These are phyloP conservation scores for Eucalyptus marginata DNA, from an alignment of 345 rosid genomes.

Conservation along the genomic window DNA sequence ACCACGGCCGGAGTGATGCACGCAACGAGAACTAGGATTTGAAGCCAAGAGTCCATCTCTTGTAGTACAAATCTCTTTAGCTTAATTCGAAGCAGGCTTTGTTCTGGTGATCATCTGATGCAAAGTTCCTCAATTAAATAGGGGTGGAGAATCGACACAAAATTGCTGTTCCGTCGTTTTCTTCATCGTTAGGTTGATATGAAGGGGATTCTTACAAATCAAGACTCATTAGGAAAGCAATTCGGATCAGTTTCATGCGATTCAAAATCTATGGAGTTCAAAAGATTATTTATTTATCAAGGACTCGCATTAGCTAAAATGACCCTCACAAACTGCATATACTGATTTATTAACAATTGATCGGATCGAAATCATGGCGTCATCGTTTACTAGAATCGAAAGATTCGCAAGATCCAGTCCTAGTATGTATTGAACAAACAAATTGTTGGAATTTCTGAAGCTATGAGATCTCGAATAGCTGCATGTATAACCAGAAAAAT, in stretches of 20 bases:
- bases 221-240: slow-evolving; percentile 12
- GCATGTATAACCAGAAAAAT: neutral
- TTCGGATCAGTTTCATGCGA: neutral
- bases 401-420: too few relatives aligned
- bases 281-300: neutral
- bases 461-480: too few relatives aligned
- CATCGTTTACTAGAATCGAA: too few relatives aligned
- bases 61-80: neutral
- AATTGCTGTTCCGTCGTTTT: slow-evolving; percentile 53
- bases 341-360: too few relatives aligned
- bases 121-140: neutral
- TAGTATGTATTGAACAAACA: too few relatives aligned
- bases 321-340: too few relatives aligned
- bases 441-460: too few relatives aligned
- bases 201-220: slow-evolving; percentile 26
- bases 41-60: neutral
- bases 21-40: neutral
- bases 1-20: neutral
- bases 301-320: neutral
- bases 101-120: neutral
- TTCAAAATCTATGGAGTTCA: too few relatives aligned
- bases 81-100: too few relatives aligned
- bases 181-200: slow-evolving; percentile 33
- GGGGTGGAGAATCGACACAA: neutral
- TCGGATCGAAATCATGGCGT: too few relatives aligned